These are phyloP conservation scores for Acorus gramineus DNA, from an alignment of 106 monocot genomes.

Conservation along the genomic window DNA sequence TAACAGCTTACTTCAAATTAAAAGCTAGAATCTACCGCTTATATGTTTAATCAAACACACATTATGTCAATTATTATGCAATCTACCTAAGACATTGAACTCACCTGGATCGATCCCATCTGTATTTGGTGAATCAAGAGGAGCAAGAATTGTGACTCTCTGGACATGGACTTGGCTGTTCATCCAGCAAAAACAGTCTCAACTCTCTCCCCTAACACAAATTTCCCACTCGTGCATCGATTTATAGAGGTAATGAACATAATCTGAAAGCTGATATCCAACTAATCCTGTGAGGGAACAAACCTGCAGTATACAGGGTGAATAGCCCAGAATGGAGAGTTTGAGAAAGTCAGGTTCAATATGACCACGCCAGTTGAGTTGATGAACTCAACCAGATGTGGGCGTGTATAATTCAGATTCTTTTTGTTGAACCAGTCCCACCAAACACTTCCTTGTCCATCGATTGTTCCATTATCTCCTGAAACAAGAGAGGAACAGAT, in stretches of 20 bases:
- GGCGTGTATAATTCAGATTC: slow-evolving; percentile 59
- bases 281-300: slow-evolving; percentile 6
- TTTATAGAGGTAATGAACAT: slow-evolving; percentile 9
- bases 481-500: slow-evolving; percentile 1
- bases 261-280: slow-evolving; percentile 6
- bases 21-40: too few relatives aligned
- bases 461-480: slow-evolving; percentile 87
- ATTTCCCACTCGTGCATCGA: slow-evolving; percentile 7
- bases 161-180: slow-evolving; percentile 72
- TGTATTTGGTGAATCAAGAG: slow-evolving; percentile 80
- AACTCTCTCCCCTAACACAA: slow-evolving; percentile 14
- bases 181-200: slow-evolving; percentile 45
- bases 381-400: slow-evolving; percentile 81
- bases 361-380: slow-evolving; percentile 68
- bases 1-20: too few relatives aligned
- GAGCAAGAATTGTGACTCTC: slow-evolving; percentile 74
- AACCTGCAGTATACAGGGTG: slow-evolving; percentile 99
- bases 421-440: slow-evolving; percentile 62
- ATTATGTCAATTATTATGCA: not conserved
- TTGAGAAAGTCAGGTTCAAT: slow-evolving; percentile 72
- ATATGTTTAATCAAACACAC: not conserved
- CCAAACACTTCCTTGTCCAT: slow-evolving; percentile 83
- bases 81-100: not conserved
- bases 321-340: slow-evolving; percentile 90
- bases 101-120: slow-evolving; percentile 90